Base-by-base conservation (phyloP, 208 protist genomes). In the Wallacemonas rigidus region DNA sequence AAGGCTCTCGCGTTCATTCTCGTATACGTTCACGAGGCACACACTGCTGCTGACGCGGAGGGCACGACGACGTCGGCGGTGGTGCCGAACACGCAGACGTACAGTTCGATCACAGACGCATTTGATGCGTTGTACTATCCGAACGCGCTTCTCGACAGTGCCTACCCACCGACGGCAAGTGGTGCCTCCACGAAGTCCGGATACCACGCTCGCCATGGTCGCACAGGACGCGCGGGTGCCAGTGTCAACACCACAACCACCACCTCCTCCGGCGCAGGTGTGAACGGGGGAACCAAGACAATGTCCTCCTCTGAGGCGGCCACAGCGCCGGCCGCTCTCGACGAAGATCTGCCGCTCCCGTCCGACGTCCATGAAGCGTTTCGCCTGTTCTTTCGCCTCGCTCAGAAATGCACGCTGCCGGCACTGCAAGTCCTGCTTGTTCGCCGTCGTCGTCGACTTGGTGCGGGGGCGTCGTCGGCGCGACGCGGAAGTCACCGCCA, bases 281-380 rank as follows among this genome's bases (percentile, higher is more conserved):
- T 26, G 26, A 26, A 26, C 26, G 26, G 26, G 0, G 26, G 26
- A 26, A 26, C 26, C 26, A 26, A 26, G 26, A 26, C 26, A 26
- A 26, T 26, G 26, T 26, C 26, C 26, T 26, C 26, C 47, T 51
- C 47, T 51, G 17, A 17, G 15, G 6, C 12, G 15, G n/a, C 54
- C 54, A 58, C 54, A 35, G 12, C 54, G 54, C 15, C 6, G 6
- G 26, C 36, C 12, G 56, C 56, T 0, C 3, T 44, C 41, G 4
- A 26, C 44, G 64, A 69, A 5, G 64, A 69, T 9, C 64, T 69
- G 47, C 45, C 64, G 44, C 64, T 47, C 26, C 51, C 64, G 36
- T 69, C 64, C 4, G 68, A 72, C 38, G 15, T 72, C 40, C 68
- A 47, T 38, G 68, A 72, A 35, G 39, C 68, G 40, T 72, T 72